Evolutionary conservation across 768 basidiomycete genomes (phyloP), one percentile per base, ranked within the genome.

Genomic region (Amanita inopinata): DNA sequence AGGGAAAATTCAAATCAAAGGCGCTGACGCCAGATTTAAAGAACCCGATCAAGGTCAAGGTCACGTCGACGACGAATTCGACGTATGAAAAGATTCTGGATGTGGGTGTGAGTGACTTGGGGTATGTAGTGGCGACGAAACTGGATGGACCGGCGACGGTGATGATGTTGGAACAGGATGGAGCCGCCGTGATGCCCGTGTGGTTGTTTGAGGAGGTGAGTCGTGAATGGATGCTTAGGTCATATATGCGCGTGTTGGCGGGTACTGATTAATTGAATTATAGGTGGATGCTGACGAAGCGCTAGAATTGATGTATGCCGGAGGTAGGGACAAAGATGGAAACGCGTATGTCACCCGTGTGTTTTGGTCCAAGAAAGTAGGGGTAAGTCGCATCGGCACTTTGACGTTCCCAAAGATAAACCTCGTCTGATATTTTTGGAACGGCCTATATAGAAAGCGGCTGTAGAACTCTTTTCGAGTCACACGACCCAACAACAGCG

Each of bases 121-220:
- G 85, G 0, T 60, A 74, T 15, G 67, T 88, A 25, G 63, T 93
- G 15, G 83, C 73, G 2, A 52, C 78, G 35, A 64, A 66, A 37
- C 56, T 64, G 1, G 74, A 79, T 48, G 83, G 80, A 0, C 63
- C 68, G 4, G 74, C 73, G 4, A 65, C 71, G 27, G 66, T 90
- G 0, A 51, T 89, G 32, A 63, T 64, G 47, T 61, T 80, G 5
- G 62, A 64, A 4, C 61, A 63, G 11, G 70, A 70, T 2, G 69
- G 64, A 2, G 46, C 62, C 14, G 7, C 30, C 19, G 43, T 33
- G 20, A 49, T 17, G 47, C 9, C 15, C 1, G 20, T 8, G 36
- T 28, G 15, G 6, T 15, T 41, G 12, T 40, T 43, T 37, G 33
- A 46, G 5, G 22, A n/a, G 24, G 28, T 34, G 14, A 38, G 23